Evolutionary conservation across 2,329 filamentous ascomycete species (phyloP).

Genomic region (Amauroascus niger): DNA sequence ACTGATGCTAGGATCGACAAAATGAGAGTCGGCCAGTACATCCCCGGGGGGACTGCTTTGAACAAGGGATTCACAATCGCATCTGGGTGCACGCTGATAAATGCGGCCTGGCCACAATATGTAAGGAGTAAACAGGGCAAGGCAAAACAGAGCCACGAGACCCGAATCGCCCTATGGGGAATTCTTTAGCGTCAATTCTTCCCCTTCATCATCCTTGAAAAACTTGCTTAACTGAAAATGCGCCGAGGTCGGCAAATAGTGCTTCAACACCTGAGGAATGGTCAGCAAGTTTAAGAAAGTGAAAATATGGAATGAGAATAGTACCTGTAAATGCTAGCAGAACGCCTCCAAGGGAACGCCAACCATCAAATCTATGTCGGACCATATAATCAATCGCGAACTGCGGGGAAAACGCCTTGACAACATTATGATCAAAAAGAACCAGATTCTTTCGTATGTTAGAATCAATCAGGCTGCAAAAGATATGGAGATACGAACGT

Average conservation of each 20-base stretch:
- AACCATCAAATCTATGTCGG: slow-evolving; percentile 43
- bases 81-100: slow-evolving; percentile 50
- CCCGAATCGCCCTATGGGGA: slow-evolving; percentile 50
- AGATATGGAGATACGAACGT: slow-evolving; percentile 25
- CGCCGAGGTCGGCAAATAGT: slow-evolving; percentile 67
- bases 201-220: slow-evolving; percentile 34
- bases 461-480: not conserved
- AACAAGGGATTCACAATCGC: slow-evolving; percentile 67
- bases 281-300: not conserved
- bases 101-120: slow-evolving; percentile 67
- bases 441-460: slow-evolving; percentile 32
- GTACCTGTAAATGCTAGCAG: slow-evolving; percentile 57
- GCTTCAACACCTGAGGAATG: slow-evolving; percentile 55
- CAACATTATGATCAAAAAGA: slow-evolving; percentile 40
- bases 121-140: slow-evolving; percentile 54
- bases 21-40: slow-evolving; percentile 58
- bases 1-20: slow-evolving; percentile 61
- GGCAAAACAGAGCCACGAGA: slow-evolving; percentile 60
- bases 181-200: slow-evolving; percentile 12
- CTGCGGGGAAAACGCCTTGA: slow-evolving; percentile 45
- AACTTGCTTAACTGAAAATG: slow-evolving; percentile 42
- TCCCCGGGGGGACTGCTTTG: slow-evolving; percentile 56
- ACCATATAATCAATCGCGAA: slow-evolving; percentile 44
- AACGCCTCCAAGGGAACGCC: slow-evolving; percentile 51
- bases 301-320: not conserved